A percentile compares a stretch with the other conserved stretches of the same genome.
These are phyloP conservation scores for Gastrolobium villosum DNA, from an alignment of 306 rosid species.

Conservation along the genomic window DNA sequence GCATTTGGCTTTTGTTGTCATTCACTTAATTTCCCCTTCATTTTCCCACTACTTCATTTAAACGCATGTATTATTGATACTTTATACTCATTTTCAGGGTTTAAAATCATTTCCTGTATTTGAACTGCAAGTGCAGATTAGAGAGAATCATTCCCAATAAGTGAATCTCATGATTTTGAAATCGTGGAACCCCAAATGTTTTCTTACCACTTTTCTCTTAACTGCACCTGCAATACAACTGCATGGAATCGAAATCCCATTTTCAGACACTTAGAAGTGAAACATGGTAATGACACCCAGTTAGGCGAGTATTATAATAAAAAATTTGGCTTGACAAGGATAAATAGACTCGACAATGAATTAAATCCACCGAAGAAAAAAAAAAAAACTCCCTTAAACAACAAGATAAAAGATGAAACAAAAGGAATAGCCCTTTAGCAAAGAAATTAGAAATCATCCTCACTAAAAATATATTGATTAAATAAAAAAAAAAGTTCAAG, in stretches of 20 bases:
- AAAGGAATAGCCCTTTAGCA: too few species aligned
- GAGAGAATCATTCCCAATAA: neutral
- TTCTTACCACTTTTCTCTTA: too few species aligned
- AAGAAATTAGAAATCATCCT: too few species aligned
- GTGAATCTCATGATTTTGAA: neutral
- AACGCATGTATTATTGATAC: neutral
- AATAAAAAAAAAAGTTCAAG: too few species aligned
- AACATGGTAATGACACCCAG: too few species aligned
- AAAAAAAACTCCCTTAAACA: too few species aligned
- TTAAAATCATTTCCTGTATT: neutral
- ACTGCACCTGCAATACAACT: neutral
- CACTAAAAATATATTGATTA: too few species aligned
- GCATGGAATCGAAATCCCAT: neutral
- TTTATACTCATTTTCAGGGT: neutral
- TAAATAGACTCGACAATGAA: too few species aligned
- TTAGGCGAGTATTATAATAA: too few species aligned
- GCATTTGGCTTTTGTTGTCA: neutral
- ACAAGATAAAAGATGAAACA: too few species aligned
- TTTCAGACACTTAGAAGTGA: neutral
- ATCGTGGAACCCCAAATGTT: neutral
- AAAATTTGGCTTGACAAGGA: too few species aligned
- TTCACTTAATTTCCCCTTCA: neutral
- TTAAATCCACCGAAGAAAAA: too few species aligned
- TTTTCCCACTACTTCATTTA: neutral
- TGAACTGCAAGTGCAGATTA: constrained; percentile 6